These are phyloP conservation scores for Medicago truncatula DNA, from an alignment of 306 rosid species.

Conservation along the genomic window DNA sequence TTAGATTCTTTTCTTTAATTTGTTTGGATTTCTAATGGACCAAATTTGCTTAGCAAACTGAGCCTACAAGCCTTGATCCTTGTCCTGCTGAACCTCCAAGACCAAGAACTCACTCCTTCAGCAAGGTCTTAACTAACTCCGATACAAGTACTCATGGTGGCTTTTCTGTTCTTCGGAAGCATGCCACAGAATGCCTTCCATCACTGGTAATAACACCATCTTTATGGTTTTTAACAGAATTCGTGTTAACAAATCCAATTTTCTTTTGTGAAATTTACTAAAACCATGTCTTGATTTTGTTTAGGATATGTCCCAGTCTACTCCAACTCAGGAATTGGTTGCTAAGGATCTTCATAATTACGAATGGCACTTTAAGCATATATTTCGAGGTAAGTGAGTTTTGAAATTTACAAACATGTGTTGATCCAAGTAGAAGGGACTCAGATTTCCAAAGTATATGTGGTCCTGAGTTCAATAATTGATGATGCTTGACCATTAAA, in stretches of 20 bases:
- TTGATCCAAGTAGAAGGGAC: not conserved
- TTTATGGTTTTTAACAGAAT: not conserved
- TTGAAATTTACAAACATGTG: not conserved
- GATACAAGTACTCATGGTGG: slow-evolving; percentile 95
- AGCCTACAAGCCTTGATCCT: slow-evolving; percentile 68
- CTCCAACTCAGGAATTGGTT: slow-evolving; percentile 92
- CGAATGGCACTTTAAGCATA: slow-evolving; percentile 97
- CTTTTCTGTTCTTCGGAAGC: slow-evolving; percentile 56
- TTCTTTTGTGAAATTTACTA: slow-evolving; percentile 2
- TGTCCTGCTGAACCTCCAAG: slow-evolving; percentile 52
- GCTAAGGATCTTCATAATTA: slow-evolving; percentile 93
- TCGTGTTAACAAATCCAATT: not conserved
- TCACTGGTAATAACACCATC: slow-evolving; percentile 60
- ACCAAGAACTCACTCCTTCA: slow-evolving; percentile 67
- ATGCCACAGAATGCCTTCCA: slow-evolving; percentile 94
- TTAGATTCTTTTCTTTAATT: slow-evolving; percentile 37
- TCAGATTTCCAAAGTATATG: not conserved
- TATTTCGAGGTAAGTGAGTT: slow-evolving; percentile 75
- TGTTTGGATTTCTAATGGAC: slow-evolving; percentile 43
- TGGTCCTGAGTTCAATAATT: not conserved
- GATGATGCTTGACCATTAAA: not conserved
- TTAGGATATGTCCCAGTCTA: slow-evolving; percentile 85
- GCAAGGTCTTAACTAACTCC: slow-evolving; percentile 88
- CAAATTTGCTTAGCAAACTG: slow-evolving; percentile 57
- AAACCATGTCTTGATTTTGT: slow-evolving; percentile 16